Percentiles rank a stretch among this genome's conserved stretches.
Conservation (phyloP, 1,284 basidiomycete species). For the Agroathelia rolfsii region DNA sequence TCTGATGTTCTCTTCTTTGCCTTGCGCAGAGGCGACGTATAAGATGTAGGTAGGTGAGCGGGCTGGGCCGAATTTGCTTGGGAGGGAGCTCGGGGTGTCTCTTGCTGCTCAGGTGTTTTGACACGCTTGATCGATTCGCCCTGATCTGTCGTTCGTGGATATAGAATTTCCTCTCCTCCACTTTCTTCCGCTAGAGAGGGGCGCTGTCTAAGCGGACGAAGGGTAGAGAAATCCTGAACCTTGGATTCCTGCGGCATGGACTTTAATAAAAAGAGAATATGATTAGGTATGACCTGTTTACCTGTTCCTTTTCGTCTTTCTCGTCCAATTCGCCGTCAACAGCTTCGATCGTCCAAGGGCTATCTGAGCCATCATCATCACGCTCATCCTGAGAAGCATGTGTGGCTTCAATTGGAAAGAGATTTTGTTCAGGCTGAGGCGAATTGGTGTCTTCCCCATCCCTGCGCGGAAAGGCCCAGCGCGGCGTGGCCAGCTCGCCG, state of each 20-base stretch:
- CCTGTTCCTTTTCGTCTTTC: no score
- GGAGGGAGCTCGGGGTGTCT: conserved; percentile 18
- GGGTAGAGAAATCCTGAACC: conserved; percentile 10
- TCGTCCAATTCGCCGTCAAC: conserved; percentile 69
- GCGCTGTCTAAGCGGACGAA: conserved; percentile 41
- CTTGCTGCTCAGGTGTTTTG: conserved; percentile 17
- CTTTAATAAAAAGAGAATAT: conserved; percentile 8
- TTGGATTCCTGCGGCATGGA: conserved; percentile 7
- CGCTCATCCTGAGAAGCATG: conserved; percentile 34
- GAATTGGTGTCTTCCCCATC: conserved; percentile 21
- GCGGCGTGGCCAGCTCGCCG: conserved; percentile 94
- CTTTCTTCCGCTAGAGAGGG: conserved; percentile 69
- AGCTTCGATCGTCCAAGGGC: conserved; percentile 82
- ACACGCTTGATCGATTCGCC: conserved; percentile 17
- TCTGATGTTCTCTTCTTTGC: conserved; percentile 72
- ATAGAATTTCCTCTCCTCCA: conserved; percentile 75
- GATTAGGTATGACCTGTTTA: conserved; percentile 35
- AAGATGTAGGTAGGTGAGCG: conserved; percentile 53
- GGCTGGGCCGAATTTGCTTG: conserved; percentile 18
- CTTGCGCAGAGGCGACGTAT: conserved; percentile 39
- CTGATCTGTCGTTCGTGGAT: conserved; percentile 51
- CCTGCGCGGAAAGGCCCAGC: conserved; percentile 55
- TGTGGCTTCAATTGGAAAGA: conserved; percentile 27
- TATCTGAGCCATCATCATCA: conserved; percentile 43
- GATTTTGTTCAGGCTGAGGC: conserved; percentile 8